Base-by-base conservation (phyloP, 768 basidiomycete species). In the Russula abietina region DNA sequence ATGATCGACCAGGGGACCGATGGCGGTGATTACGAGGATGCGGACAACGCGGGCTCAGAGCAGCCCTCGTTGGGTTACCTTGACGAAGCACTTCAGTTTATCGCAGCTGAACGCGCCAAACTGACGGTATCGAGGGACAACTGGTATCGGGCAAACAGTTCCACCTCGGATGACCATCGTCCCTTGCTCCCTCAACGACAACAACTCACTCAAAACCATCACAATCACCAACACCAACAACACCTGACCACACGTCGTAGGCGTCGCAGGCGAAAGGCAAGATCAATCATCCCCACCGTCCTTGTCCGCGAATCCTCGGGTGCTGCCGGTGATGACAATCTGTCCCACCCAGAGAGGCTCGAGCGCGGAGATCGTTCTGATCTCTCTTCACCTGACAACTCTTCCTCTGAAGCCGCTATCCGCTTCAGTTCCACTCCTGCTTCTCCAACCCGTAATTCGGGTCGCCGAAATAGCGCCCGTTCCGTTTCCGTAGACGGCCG, bases 31-130 rank as follows among this genome's bases (percentile, higher is more conserved):
- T 64, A 63, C 45, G 68, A 70, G 52, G 59, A 65, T 26, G 65
- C 62, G 8, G 69, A 71, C 57, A 62, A 65, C 0, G 71, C 70
- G 43, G 70, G 39, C 28, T 77, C 78, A 24, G 62, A 75, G 30
- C 78, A 82, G 51, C 89, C 90, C 0, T 89, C 87, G 3, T 73
- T 92, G 16, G 90, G 90, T 0, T 81, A 82, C 57, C 79, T 92
- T 17, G 88, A 88, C 61, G 83, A 84, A 62, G 88, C 87, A 0
- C 77, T 92, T 16, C 82, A 81, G n/a, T 92, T 90, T 64, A 78
- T 91, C 55, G 87, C 85, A 48, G 83, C 82, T 11, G 89, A 91
- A 71, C 78, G 87, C 59, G 83, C 82, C 39, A 78, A 79, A 64
- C 78, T 83, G 65, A 80, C 77, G 49, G 85, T 83, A 8, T 70